These are phyloP conservation scores for Penicillium coprophilum DNA, from an alignment of 495 filamentous ascomycete genomes.

Conservation along the genomic window DNA sequence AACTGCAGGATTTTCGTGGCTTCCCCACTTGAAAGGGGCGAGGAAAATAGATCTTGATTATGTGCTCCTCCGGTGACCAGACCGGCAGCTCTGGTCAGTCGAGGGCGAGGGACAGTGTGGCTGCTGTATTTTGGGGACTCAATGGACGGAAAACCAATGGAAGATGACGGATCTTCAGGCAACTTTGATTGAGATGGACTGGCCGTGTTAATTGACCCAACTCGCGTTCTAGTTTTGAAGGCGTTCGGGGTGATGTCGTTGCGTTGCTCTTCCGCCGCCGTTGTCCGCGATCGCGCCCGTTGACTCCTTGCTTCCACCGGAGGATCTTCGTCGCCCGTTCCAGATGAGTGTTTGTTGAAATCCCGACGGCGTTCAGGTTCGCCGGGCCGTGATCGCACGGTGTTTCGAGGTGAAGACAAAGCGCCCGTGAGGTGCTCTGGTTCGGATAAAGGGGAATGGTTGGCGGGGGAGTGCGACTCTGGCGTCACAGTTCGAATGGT, in stretches of 20 bases:
- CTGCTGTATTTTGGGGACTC: constrained; percentile 41
- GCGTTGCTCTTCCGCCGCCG: constrained; percentile 49
- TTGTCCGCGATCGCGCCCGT: constrained; percentile 50
- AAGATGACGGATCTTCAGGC: constrained; percentile 28
- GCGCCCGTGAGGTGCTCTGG: constrained; percentile 39
- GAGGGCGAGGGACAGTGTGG: constrained; percentile 39
- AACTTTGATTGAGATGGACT: constrained; percentile 34
- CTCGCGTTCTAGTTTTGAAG: constrained; percentile 40
- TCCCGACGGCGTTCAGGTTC: constrained; percentile 35
- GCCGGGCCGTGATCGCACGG: constrained; percentile 34
- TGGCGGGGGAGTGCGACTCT: constrained; percentile 38
- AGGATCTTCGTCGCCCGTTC: constrained; percentile 38
- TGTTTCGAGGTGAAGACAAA: constrained; percentile 44
- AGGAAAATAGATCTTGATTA: constrained; percentile 51
- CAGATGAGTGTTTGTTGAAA: constrained; percentile 26
- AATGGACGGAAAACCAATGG: constrained; percentile 55
- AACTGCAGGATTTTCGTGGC: constrained; percentile 52
- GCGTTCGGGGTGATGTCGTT: constrained; percentile 42
- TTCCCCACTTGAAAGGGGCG: constrained; percentile 51
- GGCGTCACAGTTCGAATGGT: constrained; percentile 51
- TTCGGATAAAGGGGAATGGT: constrained; percentile 44
- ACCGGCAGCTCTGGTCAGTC: constrained; percentile 44
- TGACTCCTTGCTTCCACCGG: constrained; percentile 35
- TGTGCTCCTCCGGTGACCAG: constrained; percentile 29
- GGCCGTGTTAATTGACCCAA: constrained; percentile 47